Percentiles rank a stretch among this genome's conserved stretches.
phyloP scores from a whole-genome alignment of 192 early-diverging fungal species.

The Diversispora epigaea region DNA sequence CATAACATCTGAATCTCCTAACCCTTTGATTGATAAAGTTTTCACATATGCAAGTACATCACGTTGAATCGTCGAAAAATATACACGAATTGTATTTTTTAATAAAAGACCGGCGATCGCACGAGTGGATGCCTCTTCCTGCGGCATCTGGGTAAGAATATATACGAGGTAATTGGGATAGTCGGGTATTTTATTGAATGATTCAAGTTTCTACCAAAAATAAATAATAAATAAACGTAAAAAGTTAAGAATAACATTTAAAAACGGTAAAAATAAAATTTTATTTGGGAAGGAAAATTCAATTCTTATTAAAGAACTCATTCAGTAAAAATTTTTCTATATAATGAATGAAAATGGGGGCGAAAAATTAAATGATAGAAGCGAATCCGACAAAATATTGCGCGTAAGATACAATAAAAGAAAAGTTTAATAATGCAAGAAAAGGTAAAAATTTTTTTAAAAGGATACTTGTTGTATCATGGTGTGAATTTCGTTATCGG shows the following conservation, averaged over 20 bases:
- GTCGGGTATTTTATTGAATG: constrained; percentile 77
- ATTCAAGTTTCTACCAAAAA: constrained; percentile 62
- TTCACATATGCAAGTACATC: constrained; percentile 71
- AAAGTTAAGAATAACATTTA: constrained; percentile 10
- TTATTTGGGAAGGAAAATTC: too few species aligned
- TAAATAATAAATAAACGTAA: not conserved
- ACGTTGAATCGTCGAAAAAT: constrained; percentile 51
- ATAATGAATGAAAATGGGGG: too few species aligned
- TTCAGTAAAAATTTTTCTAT: too few species aligned
- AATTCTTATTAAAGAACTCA: too few species aligned
- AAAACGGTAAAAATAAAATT: not conserved
- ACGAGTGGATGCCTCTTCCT: constrained; percentile 66
- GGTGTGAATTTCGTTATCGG: constrained; percentile 67
- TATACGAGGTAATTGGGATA: constrained; percentile 90
- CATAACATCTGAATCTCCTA: constrained; percentile 70
- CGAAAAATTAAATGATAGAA: too few species aligned
- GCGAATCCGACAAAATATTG: not conserved
- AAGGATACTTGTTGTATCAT: constrained; percentile 72
- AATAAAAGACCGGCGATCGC: constrained; percentile 82
- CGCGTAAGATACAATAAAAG: not conserved
- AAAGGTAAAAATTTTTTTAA: not conserved
- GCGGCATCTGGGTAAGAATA: constrained; percentile 74
- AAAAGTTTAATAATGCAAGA: not conserved
- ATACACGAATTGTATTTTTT: constrained; percentile 72
- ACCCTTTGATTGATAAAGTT: constrained; percentile 41